These are phyloP conservation scores for Glonium stellatum DNA, from an alignment of 495 filamentous ascomycete species.

Conservation along the genomic window DNA sequence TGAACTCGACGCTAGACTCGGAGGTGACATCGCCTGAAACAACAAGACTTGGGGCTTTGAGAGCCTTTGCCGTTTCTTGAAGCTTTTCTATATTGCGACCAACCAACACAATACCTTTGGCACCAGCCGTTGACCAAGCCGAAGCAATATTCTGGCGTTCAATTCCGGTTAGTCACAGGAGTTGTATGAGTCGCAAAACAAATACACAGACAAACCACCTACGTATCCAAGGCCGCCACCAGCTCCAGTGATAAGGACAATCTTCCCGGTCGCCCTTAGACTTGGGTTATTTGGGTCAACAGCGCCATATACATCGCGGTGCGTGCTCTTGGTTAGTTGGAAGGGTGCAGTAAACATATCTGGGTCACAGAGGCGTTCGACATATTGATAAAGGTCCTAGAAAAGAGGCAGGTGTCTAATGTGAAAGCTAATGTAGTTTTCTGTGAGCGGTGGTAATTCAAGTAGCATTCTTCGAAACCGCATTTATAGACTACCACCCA, in stretches of 20 bases:
- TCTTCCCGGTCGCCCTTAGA: constrained; percentile 38
- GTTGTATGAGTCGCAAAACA: not conserved
- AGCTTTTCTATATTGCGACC: constrained; percentile 34
- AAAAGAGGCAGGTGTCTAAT: too few relatives aligned
- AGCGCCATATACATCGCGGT: constrained; percentile 43
- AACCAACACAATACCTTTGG: constrained; percentile 40
- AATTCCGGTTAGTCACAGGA: not conserved
- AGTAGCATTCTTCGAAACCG: too few relatives aligned
- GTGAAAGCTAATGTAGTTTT: too few relatives aligned
- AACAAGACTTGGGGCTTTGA: constrained; percentile 35
- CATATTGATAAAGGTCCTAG: too few relatives aligned
- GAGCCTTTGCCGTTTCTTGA: constrained; percentile 28
- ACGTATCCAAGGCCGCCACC: constrained; percentile 40
- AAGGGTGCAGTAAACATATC: constrained; percentile 20
- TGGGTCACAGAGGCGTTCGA: constrained; percentile 7
- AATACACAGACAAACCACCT: not conserved
- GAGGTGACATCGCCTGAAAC: constrained; percentile 33
- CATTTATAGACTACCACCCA: too few relatives aligned
- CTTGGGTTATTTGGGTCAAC: constrained; percentile 36
- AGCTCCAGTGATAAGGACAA: constrained; percentile 43
- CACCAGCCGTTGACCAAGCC: constrained; percentile 39
- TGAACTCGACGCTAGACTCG: constrained; percentile 27
- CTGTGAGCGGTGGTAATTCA: too few relatives aligned
- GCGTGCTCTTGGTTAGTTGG: constrained; percentile 30
- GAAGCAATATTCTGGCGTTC: constrained; percentile 36